Evolutionary conservation across 768 basidiomycete genomes (phyloP).

Genomic region (Boletus patriciae): DNA sequence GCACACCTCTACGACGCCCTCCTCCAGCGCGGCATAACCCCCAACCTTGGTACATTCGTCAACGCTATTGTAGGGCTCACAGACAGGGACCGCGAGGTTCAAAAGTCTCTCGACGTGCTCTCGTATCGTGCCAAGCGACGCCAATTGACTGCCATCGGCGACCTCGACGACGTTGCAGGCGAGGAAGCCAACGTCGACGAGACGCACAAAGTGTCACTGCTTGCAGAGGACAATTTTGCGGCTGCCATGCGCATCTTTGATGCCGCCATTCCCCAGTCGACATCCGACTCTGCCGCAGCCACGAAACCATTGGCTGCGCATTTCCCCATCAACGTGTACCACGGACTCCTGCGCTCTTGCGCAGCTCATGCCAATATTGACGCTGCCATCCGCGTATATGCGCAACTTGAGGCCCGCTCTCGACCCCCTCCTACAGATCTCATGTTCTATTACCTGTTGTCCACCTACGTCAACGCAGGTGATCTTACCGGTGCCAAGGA

Average conservation of each 20-base stretch:
- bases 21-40: conserved; percentile 57
- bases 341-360: conserved; percentile 59
- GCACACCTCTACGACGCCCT: conserved; percentile 73
- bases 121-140: conserved; percentile 43
- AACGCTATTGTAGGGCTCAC: conserved; percentile 61
- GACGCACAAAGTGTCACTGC: conserved; percentile 44
- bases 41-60: conserved; percentile 62
- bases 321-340: conserved; percentile 46
- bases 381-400: conserved; percentile 63
- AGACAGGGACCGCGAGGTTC: conserved; percentile 66
- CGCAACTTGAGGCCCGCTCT: conserved; percentile 51
- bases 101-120: conserved; percentile 42
- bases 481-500: conserved; percentile 53
- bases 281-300: conserved; percentile 11
- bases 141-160: background rate
- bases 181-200: conserved; percentile 26
- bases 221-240: conserved; percentile 66
- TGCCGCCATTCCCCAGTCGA: conserved; percentile 32
- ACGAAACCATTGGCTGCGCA: conserved; percentile 8
- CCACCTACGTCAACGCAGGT: conserved; percentile 52
- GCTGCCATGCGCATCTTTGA: conserved; percentile 76
- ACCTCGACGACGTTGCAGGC: conserved; percentile 3
- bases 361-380: conserved; percentile 56
- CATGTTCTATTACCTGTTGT: conserved; percentile 57
- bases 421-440: conserved; percentile 32